phyloP scores from a whole-genome alignment of 805 yeast genomes.

The Saccharomycopsis schoenii region DNA sequence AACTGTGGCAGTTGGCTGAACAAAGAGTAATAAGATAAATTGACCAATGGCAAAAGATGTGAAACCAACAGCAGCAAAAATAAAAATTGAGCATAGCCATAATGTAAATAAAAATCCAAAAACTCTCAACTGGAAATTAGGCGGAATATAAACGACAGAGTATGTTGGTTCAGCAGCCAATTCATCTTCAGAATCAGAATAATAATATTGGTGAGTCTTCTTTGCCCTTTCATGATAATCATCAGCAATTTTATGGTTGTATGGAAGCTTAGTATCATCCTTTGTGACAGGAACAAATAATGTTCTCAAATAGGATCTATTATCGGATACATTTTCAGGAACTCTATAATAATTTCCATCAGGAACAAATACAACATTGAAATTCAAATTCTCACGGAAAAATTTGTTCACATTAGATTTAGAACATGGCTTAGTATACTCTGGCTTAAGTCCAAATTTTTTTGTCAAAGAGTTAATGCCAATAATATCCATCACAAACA shows the following conservation, averaged over 20 bases:
- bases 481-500: constrained; percentile 23
- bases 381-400: constrained; percentile 33
- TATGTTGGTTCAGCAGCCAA: constrained; percentile 38
- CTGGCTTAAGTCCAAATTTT: constrained; percentile 29
- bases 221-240: constrained; percentile 33
- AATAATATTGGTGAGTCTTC: constrained; percentile 23
- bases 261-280: constrained; percentile 48
- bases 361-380: constrained; percentile 56
- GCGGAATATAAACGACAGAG: constrained; percentile 80
- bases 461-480: constrained; percentile 21
- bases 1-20: neutral
- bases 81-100: constrained; percentile 39
- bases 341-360: constrained; percentile 80
- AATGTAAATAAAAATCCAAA: constrained; percentile 35
- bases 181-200: constrained; percentile 33
- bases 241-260: constrained; percentile 26
- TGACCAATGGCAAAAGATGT: constrained; percentile 23
- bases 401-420: constrained; percentile 33
- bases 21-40: neutral
- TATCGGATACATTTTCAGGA: constrained; percentile 70
- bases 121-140: constrained; percentile 54
- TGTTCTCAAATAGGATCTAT: constrained; percentile 51
- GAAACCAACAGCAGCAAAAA: constrained; percentile 22
- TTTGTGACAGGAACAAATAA: constrained; percentile 78
- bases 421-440: constrained; percentile 49